phyloP scores from a whole-genome alignment of 208 protist genomes.

The Vickermania ingenoplastis region DNA sequence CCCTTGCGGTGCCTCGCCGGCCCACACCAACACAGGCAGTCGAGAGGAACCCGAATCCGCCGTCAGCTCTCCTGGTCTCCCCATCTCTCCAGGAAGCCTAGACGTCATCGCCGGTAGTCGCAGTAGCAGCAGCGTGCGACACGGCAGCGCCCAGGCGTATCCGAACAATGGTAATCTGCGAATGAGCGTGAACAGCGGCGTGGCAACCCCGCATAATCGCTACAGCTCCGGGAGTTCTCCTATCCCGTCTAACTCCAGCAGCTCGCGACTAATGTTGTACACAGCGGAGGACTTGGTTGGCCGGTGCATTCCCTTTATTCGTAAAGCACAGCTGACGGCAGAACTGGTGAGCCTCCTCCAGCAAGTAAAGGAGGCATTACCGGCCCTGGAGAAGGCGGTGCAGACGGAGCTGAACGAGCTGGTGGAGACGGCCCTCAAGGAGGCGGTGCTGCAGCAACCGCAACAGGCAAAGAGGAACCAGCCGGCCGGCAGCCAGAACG shows the following conservation, averaged over 20 bases:
- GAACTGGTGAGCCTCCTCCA: slow-evolving; percentile 49
- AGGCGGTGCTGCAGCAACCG: too few species aligned
- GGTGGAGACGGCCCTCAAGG: slow-evolving; percentile 63
- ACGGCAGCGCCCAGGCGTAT: neutral
- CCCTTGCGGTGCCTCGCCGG: too few species aligned
- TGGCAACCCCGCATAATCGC: neutral
- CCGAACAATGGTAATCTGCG: slow-evolving; percentile 1
- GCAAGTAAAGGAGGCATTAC: slow-evolving; percentile 38
- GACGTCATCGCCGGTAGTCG: neutral
- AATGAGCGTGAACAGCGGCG: neutral
- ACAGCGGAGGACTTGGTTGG: slow-evolving; percentile 50
- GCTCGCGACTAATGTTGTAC: neutral
- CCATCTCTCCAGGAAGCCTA: too few species aligned
- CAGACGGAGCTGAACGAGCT: slow-evolving; percentile 56
- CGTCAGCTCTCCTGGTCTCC: too few species aligned
- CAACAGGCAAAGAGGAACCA: neutral
- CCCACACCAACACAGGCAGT: too few species aligned
- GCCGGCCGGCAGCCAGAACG: neutral
- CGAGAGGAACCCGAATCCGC: too few species aligned
- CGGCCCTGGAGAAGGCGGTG: slow-evolving; percentile 34
- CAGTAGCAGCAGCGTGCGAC: neutral
- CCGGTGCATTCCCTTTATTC: slow-evolving; percentile 58
- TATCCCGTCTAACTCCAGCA: slow-evolving; percentile 12
- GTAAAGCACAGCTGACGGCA: slow-evolving; percentile 46
- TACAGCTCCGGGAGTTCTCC: neutral